Evolutionary conservation across 257 asterid species (phyloP).

Genomic region (Ajuga chamaepitys): DNA sequence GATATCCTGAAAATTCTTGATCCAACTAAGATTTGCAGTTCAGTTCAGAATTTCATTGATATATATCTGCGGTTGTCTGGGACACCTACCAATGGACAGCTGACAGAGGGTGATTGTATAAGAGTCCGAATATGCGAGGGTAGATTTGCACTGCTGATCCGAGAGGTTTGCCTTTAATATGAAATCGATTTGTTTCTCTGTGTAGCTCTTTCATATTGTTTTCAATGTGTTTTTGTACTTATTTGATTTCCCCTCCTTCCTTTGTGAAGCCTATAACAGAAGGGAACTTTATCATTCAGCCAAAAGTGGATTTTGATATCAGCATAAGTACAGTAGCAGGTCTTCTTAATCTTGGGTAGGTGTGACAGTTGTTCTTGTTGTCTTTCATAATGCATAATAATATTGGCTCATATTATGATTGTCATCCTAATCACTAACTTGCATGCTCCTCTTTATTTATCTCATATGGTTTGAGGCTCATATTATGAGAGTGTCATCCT

Average conservation of each 20-base stretch:
- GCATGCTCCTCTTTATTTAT: no score
- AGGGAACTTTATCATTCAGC: constrained; percentile 92
- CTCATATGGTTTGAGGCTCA: no score
- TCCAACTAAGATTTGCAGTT: constrained; percentile 86
- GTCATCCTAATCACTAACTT: neutral
- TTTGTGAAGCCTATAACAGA: constrained; percentile 83
- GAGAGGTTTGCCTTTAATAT: constrained; percentile 65
- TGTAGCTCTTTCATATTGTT: constrained; percentile 12
- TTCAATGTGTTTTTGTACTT: constrained; percentile 4
- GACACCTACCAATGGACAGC: constrained; percentile 69
- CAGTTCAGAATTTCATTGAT: constrained; percentile 88
- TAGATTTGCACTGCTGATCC: constrained; percentile 84
- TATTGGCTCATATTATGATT: neutral
- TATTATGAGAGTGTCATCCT: no score
- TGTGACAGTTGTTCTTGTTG: constrained; percentile 10
- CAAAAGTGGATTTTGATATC: constrained; percentile 99
- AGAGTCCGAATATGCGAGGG: constrained; percentile 98
- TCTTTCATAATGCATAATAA: neutral
- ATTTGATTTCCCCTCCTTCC: neutral
- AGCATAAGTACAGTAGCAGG: constrained; percentile 98
- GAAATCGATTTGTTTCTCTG: neutral
- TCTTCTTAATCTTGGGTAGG: constrained; percentile 96
- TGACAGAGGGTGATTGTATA: constrained; percentile 83
- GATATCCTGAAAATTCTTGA: constrained; percentile 85
- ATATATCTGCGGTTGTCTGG: constrained; percentile 76